Conservation (phyloP, 345 rosid species). For the thale cress (Arabidopsis thaliana) region DNA sequence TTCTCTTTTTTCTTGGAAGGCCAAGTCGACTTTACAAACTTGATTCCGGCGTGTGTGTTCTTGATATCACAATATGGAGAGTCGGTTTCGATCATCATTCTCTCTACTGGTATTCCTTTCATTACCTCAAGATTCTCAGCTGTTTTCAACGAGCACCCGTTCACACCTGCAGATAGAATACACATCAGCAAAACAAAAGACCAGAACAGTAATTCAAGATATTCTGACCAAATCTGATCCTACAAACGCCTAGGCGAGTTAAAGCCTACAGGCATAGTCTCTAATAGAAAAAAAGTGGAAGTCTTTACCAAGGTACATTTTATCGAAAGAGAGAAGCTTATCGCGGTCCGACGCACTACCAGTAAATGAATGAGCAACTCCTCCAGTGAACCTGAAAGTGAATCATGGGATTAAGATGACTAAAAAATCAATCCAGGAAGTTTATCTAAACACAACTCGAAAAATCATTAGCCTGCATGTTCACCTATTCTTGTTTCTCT, state of each 20-base stretch:
- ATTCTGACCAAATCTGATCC: background rate
- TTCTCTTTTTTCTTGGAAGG: conserved; percentile 95
- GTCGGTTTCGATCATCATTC: conserved; percentile 98
- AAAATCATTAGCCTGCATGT: conserved; percentile 26
- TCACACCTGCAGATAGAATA: conserved; percentile 62
- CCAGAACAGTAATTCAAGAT: background rate
- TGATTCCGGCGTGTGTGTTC: conserved; percentile 82
- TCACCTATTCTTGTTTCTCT: conserved; percentile 72
- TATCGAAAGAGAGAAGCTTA: conserved; percentile 74
- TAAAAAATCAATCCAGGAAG: background rate
- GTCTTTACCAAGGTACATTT: conserved; percentile 75
- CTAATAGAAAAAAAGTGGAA: conserved; percentile 31
- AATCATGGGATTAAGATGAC: conserved; percentile 5
- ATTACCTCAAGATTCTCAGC: conserved; percentile 84
- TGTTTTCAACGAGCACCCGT: conserved; percentile 89
- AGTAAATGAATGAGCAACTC: conserved; percentile 94
- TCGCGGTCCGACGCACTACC: conserved; percentile 74
- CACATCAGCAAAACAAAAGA: conserved; percentile 13
- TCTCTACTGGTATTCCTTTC: conserved; percentile 72
- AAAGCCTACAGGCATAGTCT: background rate
- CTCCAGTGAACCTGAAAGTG: conserved; percentile 66
- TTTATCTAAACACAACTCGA: background rate
- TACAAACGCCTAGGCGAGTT: background rate
- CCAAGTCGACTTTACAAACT: conserved; percentile 69
- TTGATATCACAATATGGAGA: conserved; percentile 97